Percentiles rank a stretch among this genome's conserved stretches.
Conservation (phyloP, 495 filamentous ascomycete species). For the Aspergillus ostianus region DNA sequence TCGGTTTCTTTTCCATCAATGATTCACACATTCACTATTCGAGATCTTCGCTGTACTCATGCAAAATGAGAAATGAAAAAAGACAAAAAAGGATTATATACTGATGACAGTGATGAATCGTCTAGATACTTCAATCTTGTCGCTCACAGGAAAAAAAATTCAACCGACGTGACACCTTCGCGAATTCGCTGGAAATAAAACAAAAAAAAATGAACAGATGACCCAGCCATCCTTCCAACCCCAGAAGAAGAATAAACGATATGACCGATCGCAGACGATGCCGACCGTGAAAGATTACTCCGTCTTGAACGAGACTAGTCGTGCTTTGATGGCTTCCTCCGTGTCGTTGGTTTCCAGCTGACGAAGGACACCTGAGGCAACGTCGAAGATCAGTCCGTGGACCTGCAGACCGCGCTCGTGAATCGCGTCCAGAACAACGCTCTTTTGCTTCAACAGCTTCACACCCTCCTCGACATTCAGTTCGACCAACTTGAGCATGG, state of each 20-base stretch:
- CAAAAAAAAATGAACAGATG: neutral
- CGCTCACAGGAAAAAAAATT: neutral
- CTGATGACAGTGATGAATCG: neutral
- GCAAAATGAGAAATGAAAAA: neutral
- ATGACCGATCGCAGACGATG: neutral
- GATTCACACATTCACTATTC: neutral
- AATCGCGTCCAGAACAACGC: conserved; percentile 62
- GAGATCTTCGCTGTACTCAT: neutral
- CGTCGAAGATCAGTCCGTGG: conserved; percentile 70
- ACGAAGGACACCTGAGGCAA: conserved; percentile 56
- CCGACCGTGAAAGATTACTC: conserved; percentile 9
- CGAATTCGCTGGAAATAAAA: neutral
- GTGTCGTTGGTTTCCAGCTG: conserved; percentile 52
- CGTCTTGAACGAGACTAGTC: conserved; percentile 43
- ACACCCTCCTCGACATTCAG: conserved; percentile 69
- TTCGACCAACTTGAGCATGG: conserved; percentile 58
- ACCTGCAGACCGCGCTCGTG: conserved; percentile 67
- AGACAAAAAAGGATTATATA: neutral
- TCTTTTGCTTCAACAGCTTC: conserved; percentile 59
- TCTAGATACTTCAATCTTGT: neutral
- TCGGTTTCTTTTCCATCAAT: neutral
- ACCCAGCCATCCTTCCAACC: neutral
- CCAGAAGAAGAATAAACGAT: neutral
- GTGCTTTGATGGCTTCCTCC: conserved; percentile 36
- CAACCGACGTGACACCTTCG: neutral